Base-by-base conservation (phyloP, 345 rosid species). In the Eucalyptus curtisii region DNA sequence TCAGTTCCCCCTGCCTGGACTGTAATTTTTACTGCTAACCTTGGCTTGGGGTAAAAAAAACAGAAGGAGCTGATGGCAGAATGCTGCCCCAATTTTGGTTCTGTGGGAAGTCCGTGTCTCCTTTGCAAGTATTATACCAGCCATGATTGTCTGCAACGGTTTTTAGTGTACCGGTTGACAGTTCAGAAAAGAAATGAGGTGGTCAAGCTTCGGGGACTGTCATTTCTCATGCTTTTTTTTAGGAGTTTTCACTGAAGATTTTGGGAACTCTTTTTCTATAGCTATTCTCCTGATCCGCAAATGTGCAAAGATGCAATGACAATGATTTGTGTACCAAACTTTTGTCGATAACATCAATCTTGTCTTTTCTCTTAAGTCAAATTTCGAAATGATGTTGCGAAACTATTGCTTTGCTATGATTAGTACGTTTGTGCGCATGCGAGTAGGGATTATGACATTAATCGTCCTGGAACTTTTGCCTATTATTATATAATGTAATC, bases 1-100 rank as follows among this genome's bases (percentile, higher is more conserved):
- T 50, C 95, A 91, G 87, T 96, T 96, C 88, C 98, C 98, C 1
- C 92, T 96, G 13, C 99, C 98, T 25, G 99, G 99, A 33, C 93
- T 94, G 86, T 95, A 91, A 95, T 76, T 76, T 31, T n/a, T 14
- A 48, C 87, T 5, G 8, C 37, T 31, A 17, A 49, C 61, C 61
- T n/a, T 86, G 87, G 47, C 5, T 20, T 40, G 61, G 44, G 45
- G 45, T 50, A 25, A 49, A 22, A 22, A 33, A 47, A n/a, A 47
- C 33, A 47, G 31, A 22, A 27, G 59, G 42, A 86, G 27, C 61
- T 86, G 31, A 31, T 31, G 44, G 13, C 82, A 19, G 82, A 40
- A 37, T 20, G 82, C 45, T 10, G 82, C 45, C 45, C 24, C 82
- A 20, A 40, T 76, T 71, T 76, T 76, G 82, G 82, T 76, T 76